A percentile compares a stretch with the other conserved stretches of the same genome.
Conservation (phyloP, 1,139 yeast genomes). For the Saccharomycopsis hybrid region DNA sequence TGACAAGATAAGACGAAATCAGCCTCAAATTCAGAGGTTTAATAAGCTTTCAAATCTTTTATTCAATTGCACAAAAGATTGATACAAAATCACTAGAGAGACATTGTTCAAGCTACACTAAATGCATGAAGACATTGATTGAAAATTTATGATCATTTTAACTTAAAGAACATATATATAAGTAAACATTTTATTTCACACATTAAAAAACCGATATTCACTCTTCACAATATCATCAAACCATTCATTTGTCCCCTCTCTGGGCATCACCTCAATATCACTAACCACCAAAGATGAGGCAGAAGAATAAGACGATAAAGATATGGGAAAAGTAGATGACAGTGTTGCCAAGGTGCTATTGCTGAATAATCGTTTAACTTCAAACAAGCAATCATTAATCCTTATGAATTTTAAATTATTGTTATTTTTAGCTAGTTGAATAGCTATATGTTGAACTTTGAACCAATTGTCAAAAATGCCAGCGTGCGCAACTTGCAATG, state of each 20-base stretch:
- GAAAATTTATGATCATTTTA: not conserved
- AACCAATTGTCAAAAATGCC: slow-evolving; percentile 53
- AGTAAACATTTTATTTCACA: not conserved
- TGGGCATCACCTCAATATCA: slow-evolving; percentile 31
- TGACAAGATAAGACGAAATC: too few relatives aligned
- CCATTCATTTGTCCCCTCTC: slow-evolving; percentile 40
- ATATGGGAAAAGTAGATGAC: too few relatives aligned
- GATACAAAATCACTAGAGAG: too few relatives aligned
- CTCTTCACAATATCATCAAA: slow-evolving; percentile 28
- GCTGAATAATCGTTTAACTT: slow-evolving; percentile 21
- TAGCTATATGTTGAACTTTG: slow-evolving; percentile 48
- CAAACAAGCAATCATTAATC: slow-evolving; percentile 36
- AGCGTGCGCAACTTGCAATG: slow-evolving; percentile 48
- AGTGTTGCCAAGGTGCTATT: not conserved
- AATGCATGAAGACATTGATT: not conserved
- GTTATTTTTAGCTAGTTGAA: slow-evolving; percentile 32
- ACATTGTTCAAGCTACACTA: too few relatives aligned
- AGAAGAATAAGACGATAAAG: too few relatives aligned
- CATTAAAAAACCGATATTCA: not conserved
- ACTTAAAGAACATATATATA: not conserved
- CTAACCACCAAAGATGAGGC: too few relatives aligned
- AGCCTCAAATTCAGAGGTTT: too few relatives aligned
- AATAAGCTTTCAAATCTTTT: too few relatives aligned
- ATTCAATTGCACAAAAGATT: too few relatives aligned
- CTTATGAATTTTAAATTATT: slow-evolving; percentile 36